These are phyloP conservation scores for Diutina scorzettiae DNA, from an alignment of 1,139 yeast genomes.

Conservation along the genomic window DNA sequence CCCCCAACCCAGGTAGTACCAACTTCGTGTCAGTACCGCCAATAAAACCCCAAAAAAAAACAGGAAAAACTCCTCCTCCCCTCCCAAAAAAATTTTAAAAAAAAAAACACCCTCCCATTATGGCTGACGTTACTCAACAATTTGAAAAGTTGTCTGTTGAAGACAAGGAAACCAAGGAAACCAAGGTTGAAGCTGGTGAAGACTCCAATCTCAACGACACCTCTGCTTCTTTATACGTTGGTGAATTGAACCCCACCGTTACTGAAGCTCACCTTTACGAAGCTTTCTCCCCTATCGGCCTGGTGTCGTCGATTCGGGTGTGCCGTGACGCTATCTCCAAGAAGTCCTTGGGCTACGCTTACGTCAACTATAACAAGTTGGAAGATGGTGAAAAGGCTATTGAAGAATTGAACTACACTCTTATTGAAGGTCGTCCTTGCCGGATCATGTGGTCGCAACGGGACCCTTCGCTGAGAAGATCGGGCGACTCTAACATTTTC, in stretches of 20 bases:
- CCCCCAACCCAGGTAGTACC: not conserved
- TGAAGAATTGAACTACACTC: conserved; percentile 89
- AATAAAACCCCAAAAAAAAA: not conserved
- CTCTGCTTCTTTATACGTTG: conserved; percentile 90
- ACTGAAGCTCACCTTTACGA: conserved; percentile 94
- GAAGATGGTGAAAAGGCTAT: conserved; percentile 92
- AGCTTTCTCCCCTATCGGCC: conserved; percentile 89
- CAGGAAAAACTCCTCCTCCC: conserved; percentile 2
- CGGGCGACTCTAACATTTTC: conserved; percentile 94
- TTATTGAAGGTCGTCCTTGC: conserved; percentile 93
- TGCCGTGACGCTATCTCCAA: conserved; percentile 98
- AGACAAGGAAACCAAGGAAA: conserved; percentile 3
- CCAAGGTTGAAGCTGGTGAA: conserved; percentile 7
- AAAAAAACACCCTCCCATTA: not conserved
- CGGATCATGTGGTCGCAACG: conserved; percentile 99
- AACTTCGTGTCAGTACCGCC: not conserved
- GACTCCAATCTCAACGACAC: conserved; percentile 26
- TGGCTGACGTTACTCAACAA: conserved; percentile 6
- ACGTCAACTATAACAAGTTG: conserved; percentile 86
- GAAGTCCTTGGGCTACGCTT: conserved; percentile 96
- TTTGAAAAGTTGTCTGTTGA: conserved; percentile 6
- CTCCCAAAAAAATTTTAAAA: conserved; percentile 4
- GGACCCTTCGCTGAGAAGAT: conserved; percentile 92
- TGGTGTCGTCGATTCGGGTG: conserved; percentile 93
- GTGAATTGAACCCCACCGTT: conserved; percentile 88